Evolutionary conservation across 768 basidiomycete species (phyloP).

Genomic region (Trametes coccinea): DNA sequence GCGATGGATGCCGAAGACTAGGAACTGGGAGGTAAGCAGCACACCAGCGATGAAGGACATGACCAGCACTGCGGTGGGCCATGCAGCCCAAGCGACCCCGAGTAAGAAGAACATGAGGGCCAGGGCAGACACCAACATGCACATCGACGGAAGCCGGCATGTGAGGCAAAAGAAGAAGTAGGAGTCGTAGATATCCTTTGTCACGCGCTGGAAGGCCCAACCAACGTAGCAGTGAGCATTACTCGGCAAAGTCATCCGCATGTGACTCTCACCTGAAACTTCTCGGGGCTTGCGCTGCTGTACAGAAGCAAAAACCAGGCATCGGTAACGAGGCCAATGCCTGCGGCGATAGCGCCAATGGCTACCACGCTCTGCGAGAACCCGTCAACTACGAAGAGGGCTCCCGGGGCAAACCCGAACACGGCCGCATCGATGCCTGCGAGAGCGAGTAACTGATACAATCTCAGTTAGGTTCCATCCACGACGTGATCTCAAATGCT

Average conservation of each 20-base stretch:
- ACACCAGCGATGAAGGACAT: slow-evolving; percentile 59
- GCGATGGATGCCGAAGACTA: slow-evolving; percentile 51
- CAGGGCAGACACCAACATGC: slow-evolving; percentile 56
- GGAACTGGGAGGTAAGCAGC: slow-evolving; percentile 63
- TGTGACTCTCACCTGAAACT: slow-evolving; percentile 50
- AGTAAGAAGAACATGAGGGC: slow-evolving; percentile 62
- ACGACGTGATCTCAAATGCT: slow-evolving; percentile 24
- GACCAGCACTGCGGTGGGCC: slow-evolving; percentile 61
- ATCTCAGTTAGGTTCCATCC: neutral
- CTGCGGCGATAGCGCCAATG: slow-evolving; percentile 58
- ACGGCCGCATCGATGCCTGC: slow-evolving; percentile 58
- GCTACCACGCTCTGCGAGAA: slow-evolving; percentile 55
- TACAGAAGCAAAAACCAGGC: slow-evolving; percentile 70
- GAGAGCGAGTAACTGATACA: slow-evolving; percentile 55
- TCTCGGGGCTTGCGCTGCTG: slow-evolving; percentile 49
- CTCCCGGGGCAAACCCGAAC: slow-evolving; percentile 56
- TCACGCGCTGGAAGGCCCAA: slow-evolving; percentile 38
- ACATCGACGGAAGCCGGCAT: slow-evolving; percentile 61
- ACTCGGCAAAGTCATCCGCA: too few species aligned
- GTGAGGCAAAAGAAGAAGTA: slow-evolving; percentile 73
- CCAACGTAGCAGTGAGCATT: neutral
- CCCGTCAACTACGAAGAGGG: slow-evolving; percentile 49
- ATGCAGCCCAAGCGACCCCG: slow-evolving; percentile 61
- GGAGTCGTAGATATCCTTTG: slow-evolving; percentile 56
- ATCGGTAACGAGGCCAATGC: slow-evolving; percentile 62